Percentiles rank a stretch among this genome's conserved stretches.
Evolutionary conservation across 73 alveolate species (phyloP).

Genomic region (Blepharisma stoltei): DNA sequence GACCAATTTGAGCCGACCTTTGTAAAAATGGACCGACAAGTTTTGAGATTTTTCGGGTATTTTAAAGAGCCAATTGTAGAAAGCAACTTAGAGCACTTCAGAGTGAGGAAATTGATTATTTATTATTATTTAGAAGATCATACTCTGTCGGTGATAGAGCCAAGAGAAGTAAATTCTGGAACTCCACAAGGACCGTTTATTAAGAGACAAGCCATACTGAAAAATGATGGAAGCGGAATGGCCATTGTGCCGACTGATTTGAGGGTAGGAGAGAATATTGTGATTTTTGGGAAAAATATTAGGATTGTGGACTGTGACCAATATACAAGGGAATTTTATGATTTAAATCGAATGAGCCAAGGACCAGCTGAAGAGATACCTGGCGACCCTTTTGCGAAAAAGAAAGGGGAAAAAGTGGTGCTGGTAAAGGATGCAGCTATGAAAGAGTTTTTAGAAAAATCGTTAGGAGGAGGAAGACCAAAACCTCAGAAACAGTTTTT

Average conservation of each 20-base stretch:
- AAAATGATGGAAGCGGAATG: slow-evolving; percentile 58
- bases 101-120: slow-evolving; percentile 70
- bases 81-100: slow-evolving; percentile 79
- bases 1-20: slow-evolving; percentile 88
- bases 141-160: slow-evolving; percentile 75
- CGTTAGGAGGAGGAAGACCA: slow-evolving; percentile 91
- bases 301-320: slow-evolving; percentile 74
- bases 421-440: slow-evolving; percentile 55
- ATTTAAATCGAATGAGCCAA: slow-evolving; percentile 49
- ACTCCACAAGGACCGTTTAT: slow-evolving; percentile 90
- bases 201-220: slow-evolving; percentile 70
- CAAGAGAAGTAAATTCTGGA: slow-evolving; percentile 80
- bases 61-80: slow-evolving; percentile 92
- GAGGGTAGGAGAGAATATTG: slow-evolving; percentile 69
- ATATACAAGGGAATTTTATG: slow-evolving; percentile 87
- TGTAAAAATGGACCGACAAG: slow-evolving; percentile 89
- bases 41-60: slow-evolving; percentile 79
- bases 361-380: slow-evolving; percentile 47
- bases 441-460: slow-evolving; percentile 83
- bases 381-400: slow-evolving; percentile 45
- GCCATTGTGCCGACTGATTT: slow-evolving; percentile 67
- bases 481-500: slow-evolving; percentile 78
- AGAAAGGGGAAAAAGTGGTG: not conserved
- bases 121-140: slow-evolving; percentile 86
- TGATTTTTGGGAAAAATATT: slow-evolving; percentile 66